Percentiles rank a stretch among this genome's conserved stretches.
These are phyloP conservation scores for Mycena galericulata DNA, from an alignment of 768 basidiomycete genomes.

Conservation along the genomic window DNA sequence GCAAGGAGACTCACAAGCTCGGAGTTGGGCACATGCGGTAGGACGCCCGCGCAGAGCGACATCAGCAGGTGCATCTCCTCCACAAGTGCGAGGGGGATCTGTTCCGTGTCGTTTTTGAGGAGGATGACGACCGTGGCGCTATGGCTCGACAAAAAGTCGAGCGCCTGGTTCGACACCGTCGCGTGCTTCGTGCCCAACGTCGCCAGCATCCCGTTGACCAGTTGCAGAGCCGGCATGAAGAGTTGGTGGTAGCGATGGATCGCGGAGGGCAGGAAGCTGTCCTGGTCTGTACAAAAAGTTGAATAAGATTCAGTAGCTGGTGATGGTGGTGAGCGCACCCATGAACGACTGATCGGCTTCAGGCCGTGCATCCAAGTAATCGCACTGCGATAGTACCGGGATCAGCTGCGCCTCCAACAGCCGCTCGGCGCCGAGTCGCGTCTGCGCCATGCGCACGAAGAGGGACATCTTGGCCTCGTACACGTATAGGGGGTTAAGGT, in stretches of 20 bases:
- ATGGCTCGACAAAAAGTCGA: slow-evolving; percentile 86
- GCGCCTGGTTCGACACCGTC: slow-evolving; percentile 79
- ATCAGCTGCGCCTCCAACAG: slow-evolving; percentile 84
- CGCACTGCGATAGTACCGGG: slow-evolving; percentile 81
- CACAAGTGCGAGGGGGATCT: slow-evolving; percentile 71
- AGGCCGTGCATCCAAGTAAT: slow-evolving; percentile 88
- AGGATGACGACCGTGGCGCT: slow-evolving; percentile 86
- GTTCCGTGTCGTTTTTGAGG: slow-evolving; percentile 78
- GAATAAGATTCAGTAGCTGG: not conserved
- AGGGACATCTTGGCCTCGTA: slow-evolving; percentile 96
- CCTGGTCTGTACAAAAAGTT: slow-evolving; percentile 65
- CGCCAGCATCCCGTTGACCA: slow-evolving; percentile 81
- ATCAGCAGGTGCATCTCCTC: slow-evolving; percentile 87
- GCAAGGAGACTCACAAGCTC: slow-evolving; percentile 72
- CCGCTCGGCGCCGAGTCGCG: slow-evolving; percentile 85
- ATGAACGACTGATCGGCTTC: slow-evolving; percentile 86
- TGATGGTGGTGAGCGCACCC: slow-evolving; percentile 60
- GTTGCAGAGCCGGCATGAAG: slow-evolving; percentile 87
- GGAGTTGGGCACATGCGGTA: slow-evolving; percentile 78
- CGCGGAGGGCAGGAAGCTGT: slow-evolving; percentile 89
- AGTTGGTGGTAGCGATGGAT: slow-evolving; percentile 93
- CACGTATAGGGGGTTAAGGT: slow-evolving; percentile 91
- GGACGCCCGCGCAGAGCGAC: slow-evolving; percentile 73
- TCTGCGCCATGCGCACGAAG: slow-evolving; percentile 87
- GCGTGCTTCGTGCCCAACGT: slow-evolving; percentile 79